phyloP scores from a whole-genome alignment of 1,139 yeast species.

The Groenewaldozyma sp. region DNA sequence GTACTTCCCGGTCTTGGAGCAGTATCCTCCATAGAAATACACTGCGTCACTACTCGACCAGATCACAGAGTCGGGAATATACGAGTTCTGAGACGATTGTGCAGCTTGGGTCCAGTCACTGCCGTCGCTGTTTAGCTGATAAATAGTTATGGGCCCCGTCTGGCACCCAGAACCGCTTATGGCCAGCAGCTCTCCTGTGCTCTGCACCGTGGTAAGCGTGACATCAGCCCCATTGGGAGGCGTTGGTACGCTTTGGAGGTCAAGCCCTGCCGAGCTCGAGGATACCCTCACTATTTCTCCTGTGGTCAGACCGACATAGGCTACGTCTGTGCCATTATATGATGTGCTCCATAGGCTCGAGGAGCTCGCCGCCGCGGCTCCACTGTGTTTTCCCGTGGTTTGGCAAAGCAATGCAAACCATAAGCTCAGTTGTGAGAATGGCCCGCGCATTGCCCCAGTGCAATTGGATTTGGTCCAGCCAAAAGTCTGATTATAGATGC shows the following conservation, averaged over 20 bases:
- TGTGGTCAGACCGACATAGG: background rate
- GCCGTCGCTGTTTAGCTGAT: constrained; percentile 10
- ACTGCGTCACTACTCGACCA: constrained; percentile 34
- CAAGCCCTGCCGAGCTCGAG: background rate
- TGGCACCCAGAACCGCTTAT: background rate
- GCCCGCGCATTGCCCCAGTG: too few relatives aligned
- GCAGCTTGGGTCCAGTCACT: constrained; percentile 16
- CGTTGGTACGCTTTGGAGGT: background rate
- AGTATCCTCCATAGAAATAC: constrained; percentile 44
- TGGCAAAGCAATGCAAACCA: too few relatives aligned
- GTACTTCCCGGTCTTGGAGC: constrained; percentile 19
- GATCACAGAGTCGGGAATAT: constrained; percentile 21
- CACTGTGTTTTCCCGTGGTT: too few relatives aligned
- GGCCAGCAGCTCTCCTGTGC: constrained; percentile 1
- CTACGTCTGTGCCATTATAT: background rate
- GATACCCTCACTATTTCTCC: background rate
- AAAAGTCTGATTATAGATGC: too few relatives aligned
- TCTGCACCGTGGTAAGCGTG: background rate
- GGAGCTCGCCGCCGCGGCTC: too few relatives aligned
- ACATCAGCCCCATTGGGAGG: background rate
- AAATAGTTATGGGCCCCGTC: constrained; percentile 11
- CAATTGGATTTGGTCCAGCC: too few relatives aligned
- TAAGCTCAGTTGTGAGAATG: too few relatives aligned
- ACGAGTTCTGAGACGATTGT: constrained; percentile 11
- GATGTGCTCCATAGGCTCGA: background rate